phyloP scores from a whole-genome alignment of 169 alveolate genomes.

The Plasmodium coatneyi region DNA sequence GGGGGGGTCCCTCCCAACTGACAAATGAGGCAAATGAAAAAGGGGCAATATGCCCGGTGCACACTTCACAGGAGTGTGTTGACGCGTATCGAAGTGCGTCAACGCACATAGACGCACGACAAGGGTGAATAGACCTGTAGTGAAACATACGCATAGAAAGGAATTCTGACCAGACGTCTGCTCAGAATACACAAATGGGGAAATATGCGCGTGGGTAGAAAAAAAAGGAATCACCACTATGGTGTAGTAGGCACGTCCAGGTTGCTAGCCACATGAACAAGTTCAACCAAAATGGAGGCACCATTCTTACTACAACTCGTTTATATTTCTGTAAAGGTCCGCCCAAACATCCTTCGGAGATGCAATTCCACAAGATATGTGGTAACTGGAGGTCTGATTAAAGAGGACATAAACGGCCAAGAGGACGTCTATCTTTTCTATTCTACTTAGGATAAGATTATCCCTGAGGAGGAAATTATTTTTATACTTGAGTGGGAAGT shows the following conservation, averaged over 20 bases:
- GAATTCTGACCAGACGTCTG: not conserved
- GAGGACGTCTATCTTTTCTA: constrained; percentile 62
- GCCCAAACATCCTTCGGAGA: constrained; percentile 61
- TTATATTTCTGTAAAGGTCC: constrained; percentile 29
- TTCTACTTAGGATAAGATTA: constrained; percentile 50
- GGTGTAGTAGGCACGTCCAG: not conserved
- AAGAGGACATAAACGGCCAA: constrained; percentile 42
- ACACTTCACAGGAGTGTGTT: not conserved
- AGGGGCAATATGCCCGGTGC: not conserved
- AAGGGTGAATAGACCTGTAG: not conserved
- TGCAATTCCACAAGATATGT: constrained; percentile 70
- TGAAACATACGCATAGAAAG: not conserved
- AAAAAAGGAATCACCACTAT: not conserved
- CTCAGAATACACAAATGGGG: not conserved
- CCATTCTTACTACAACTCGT: not conserved
- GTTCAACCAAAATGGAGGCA: not conserved
- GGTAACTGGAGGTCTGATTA: constrained; percentile 48
- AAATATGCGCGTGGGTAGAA: not conserved
- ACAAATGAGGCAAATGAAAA: not conserved
- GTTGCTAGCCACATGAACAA: not conserved
- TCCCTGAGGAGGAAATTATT: constrained; percentile 46
- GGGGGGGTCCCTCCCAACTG: not conserved
- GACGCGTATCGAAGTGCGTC: not conserved
- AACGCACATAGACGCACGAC: not conserved
- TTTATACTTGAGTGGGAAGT: constrained; percentile 61